phyloP scores from a whole-genome alignment of 2,329 filamentous ascomycete species.

The Trichoderma cornu-damae region DNA sequence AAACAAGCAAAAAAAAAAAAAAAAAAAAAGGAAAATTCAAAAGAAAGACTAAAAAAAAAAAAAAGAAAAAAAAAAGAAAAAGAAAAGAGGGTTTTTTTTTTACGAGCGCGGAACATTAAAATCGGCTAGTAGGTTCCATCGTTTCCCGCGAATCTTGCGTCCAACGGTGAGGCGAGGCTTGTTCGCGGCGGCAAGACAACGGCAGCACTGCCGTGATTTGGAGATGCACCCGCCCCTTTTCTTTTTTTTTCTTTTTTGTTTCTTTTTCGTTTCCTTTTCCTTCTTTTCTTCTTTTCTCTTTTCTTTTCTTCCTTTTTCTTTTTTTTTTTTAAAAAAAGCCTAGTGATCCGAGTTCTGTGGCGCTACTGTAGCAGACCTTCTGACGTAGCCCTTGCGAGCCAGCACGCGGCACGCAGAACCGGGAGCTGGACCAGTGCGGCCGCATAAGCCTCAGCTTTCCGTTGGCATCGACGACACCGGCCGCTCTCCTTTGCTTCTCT shows the following conservation, averaged over 20 bases:
- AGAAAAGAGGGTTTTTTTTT: no score
- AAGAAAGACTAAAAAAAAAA: background rate
- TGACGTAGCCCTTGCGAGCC: background rate
- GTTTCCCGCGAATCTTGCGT: slow-evolving; percentile 5
- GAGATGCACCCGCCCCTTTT: background rate
- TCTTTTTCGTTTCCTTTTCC: background rate
- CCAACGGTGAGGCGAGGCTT: slow-evolving; percentile 4
- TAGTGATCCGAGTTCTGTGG: background rate
- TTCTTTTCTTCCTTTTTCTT: background rate
- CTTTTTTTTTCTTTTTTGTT: background rate
- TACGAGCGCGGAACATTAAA: background rate
- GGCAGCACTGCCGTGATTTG: slow-evolving; percentile 3
- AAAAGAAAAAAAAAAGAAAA: background rate
- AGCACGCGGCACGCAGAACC: background rate
- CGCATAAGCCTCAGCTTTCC: background rate
- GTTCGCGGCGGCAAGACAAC: background rate
- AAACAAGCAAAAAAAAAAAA: background rate
- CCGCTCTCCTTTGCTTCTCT: background rate
- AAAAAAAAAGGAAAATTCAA: background rate
- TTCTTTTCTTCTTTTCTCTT: background rate
- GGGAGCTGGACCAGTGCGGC: slow-evolving; percentile 10
- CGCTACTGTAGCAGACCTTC: background rate
- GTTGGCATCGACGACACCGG: background rate
- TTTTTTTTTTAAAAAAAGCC: no score
- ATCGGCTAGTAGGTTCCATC: slow-evolving; percentile 11